Evolutionary conservation across 2,329 filamentous ascomycete species (phyloP).

Genomic region (Teratosphaeriaceae sp.): DNA sequence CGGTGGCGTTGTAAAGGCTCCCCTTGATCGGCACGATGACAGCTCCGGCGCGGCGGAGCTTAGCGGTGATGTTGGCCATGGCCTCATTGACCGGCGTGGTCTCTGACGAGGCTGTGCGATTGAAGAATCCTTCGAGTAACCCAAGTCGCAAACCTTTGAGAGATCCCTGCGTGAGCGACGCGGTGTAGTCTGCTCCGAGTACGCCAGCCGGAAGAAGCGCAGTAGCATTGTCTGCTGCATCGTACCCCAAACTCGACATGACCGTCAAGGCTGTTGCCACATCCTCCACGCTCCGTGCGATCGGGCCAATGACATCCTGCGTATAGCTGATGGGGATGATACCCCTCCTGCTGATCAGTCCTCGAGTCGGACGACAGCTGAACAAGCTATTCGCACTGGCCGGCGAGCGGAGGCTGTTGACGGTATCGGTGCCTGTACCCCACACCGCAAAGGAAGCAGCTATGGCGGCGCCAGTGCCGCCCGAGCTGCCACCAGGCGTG

Average conservation of each 20-base stretch:
- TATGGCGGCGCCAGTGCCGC: conserved; percentile 56
- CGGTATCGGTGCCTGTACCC: conserved; percentile 31
- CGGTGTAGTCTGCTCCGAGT: conserved; percentile 42
- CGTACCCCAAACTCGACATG: conserved; percentile 44
- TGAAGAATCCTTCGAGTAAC: conserved; percentile 52
- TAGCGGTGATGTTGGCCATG: conserved; percentile 43
- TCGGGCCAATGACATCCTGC: conserved; percentile 28
- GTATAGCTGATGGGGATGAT: conserved; percentile 29
- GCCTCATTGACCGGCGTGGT: conserved; percentile 51
- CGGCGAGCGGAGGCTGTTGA: conserved; percentile 57
- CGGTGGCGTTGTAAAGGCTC: conserved; percentile 45
- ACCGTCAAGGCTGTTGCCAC: conserved; percentile 26
- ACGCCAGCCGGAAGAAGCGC: conserved; percentile 39
- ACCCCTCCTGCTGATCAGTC: conserved; percentile 22
- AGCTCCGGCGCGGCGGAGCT: conserved; percentile 43
- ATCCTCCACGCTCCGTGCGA: conserved; percentile 26
- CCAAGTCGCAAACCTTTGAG: conserved; percentile 43
- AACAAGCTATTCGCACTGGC: conserved; percentile 56
- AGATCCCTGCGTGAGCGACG: conserved; percentile 28
- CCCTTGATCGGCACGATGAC: conserved; percentile 46
- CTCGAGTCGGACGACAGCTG: conserved; percentile 47
- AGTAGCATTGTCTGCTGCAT: conserved; percentile 48
- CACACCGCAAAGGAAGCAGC: conserved; percentile 53
- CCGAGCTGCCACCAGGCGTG: conserved; percentile 60
- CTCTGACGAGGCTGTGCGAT: conserved; percentile 45